Conservation (phyloP, 768 basidiomycete species). For the Tricholoma bakamatsutake region DNA sequence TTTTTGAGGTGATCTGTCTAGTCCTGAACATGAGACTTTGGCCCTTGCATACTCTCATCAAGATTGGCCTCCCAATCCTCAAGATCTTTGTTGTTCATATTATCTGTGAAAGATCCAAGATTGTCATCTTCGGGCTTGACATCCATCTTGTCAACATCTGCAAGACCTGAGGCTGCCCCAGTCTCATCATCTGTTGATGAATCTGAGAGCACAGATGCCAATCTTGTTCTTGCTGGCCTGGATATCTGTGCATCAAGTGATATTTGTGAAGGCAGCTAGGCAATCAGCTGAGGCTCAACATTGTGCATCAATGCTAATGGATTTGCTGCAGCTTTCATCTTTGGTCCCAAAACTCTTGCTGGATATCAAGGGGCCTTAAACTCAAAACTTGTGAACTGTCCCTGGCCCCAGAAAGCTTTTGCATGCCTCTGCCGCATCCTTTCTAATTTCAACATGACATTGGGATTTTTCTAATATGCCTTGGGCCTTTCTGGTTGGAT, state of each 20-base stretch:
- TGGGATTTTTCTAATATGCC: too few relatives aligned
- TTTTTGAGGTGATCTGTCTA: slow-evolving; percentile 16
- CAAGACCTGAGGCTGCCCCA: neutral
- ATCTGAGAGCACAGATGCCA: too few relatives aligned
- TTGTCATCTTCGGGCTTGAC: neutral
- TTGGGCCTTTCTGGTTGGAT: too few relatives aligned
- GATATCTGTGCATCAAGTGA: too few relatives aligned
- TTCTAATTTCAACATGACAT: too few relatives aligned
- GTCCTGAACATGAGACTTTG: slow-evolving; percentile 1
- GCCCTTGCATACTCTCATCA: too few relatives aligned
- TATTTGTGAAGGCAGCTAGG: neutral
- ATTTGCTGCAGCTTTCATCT: too few relatives aligned
- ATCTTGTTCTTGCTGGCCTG: neutral
- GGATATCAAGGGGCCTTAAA: neutral
- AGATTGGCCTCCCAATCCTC: slow-evolving; percentile 16
- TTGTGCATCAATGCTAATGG: neutral
- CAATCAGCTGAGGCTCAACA: neutral
- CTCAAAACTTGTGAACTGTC: too few relatives aligned
- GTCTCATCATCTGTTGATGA: too few relatives aligned
- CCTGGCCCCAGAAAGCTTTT: neutral
- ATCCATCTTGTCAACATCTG: neutral
- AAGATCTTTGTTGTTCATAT: neutral
- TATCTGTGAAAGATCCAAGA: neutral
- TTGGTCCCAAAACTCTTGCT: neutral
- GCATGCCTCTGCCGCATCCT: neutral